A percentile compares a stretch with the other conserved stretches of the same genome.
Conservation (phyloP, 1,139 yeast genomes). For the Blastobotrys elegans region DNA sequence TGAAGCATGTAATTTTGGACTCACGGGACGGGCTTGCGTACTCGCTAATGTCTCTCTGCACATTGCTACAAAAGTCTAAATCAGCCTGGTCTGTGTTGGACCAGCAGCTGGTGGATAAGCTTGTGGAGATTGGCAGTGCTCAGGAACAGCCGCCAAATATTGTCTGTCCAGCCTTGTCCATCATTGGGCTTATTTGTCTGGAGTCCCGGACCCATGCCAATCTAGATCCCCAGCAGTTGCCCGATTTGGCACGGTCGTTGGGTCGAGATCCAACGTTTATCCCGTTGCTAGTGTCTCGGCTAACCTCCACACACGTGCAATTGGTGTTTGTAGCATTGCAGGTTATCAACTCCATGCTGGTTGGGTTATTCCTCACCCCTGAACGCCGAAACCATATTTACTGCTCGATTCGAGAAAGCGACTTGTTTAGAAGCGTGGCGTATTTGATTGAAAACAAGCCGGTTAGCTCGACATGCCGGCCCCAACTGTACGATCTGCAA, state of each 20-base stretch:
- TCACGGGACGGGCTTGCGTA: conserved; percentile 23
- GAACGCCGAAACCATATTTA: conserved; percentile 20
- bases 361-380: conserved; percentile 24
- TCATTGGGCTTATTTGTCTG: conserved; percentile 25
- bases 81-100: conserved; percentile 30
- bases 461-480: conserved; percentile 26
- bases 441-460: conserved; percentile 26
- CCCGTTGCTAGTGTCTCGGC: conserved; percentile 23
- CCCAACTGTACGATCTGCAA: conserved; percentile 29
- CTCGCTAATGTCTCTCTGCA: conserved; percentile 25
- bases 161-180: conserved; percentile 29
- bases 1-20: conserved; percentile 31
- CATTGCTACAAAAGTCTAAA: conserved; percentile 23
- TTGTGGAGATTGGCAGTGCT: conserved; percentile 20
- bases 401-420: conserved; percentile 27
- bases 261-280: conserved; percentile 19
- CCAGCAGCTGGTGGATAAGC: conserved; percentile 25
- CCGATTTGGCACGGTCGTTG: conserved; percentile 22
- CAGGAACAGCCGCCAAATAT: conserved; percentile 23
- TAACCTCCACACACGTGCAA: conserved; percentile 24
- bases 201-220: conserved; percentile 21
- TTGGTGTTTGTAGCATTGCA: conserved; percentile 26
- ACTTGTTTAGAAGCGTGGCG: conserved; percentile 25
- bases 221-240: conserved; percentile 14
- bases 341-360: conserved; percentile 24